Evolutionary conservation across 352 stramenopile genomes (phyloP), one percentile per base, ranked within the genome.

Genomic region (Phytophthora boehmeriae): DNA sequence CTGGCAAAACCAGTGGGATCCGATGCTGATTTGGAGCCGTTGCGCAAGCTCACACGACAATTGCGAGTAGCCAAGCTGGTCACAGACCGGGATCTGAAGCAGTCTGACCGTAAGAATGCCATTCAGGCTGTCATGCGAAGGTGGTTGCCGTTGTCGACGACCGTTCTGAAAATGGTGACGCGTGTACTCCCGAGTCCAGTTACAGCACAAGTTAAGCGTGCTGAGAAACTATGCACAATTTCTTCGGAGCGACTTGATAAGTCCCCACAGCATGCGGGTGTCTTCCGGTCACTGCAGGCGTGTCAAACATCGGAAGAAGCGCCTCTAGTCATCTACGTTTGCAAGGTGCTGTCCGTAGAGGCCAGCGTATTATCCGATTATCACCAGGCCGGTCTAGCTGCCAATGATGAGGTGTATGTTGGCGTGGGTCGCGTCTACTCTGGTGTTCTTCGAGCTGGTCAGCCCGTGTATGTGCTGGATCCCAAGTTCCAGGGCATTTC

Each of bases 281-380:
- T 90, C 1, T 88, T 78, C 59, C 61, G 56, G 10, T 81, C 83
- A 41, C 68, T 92, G 11, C 67, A 88, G 50, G 50, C 59, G 0
- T 97, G 91, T 41, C 50, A 77, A 8, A 88, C 76, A 2, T 57
- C 53, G 1, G 69, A 75, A 8, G 72, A 90, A 2, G 85, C 83
- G 4, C 92, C 91, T 0, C 68, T 95, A 6, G 76, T 98, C 13
- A 79, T 97, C 23, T 97, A 93, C 59, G 90, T 98, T 48, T 97
- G 90, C 67, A 98, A 98, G 75, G 94, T 98, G 69, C 78, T 98
- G 43, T 95, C 90, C 0, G 88, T 97, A 2, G 83, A 95, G 48
- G 80, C 78, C 1, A 88, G 80, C 53, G 85, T 97, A n/a, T 60
- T 98, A 13, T 92, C 88, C 1, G 76, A 95, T 54, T 92, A 81